Evolutionary conservation across 306 rosid species (phyloP).

Genomic region (Prunus armeniaca): DNA sequence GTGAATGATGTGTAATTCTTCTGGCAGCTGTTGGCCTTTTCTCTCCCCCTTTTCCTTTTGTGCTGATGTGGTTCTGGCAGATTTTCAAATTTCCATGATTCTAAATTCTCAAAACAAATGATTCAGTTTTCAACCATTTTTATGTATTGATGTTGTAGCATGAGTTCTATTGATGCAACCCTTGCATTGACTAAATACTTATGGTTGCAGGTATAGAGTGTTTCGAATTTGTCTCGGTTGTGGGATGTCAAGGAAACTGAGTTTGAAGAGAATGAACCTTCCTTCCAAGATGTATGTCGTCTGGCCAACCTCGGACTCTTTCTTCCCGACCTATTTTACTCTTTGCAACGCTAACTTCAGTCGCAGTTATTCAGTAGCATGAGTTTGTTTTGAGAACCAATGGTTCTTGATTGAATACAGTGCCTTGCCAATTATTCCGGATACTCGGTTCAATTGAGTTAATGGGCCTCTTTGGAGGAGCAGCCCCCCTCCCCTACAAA

Average conservation of each 20-base stretch:
- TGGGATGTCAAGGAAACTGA: neutral
- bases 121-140: neutral
- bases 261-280: neutral
- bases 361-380: neutral
- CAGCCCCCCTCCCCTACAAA: neutral
- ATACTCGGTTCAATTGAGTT: neutral
- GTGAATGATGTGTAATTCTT: neutral
- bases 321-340: too few species aligned
- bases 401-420: neutral
- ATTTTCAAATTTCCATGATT: neutral
- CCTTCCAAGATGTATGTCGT: too few species aligned
- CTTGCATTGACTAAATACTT: neutral
- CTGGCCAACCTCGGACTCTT: too few species aligned
- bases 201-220: neutral
- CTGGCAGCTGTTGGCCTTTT: neutral
- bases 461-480: neutral
- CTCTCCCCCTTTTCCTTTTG: neutral
- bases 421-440: neutral
- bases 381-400: slow-evolving; percentile 1
- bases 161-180: neutral
- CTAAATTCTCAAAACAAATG: neutral
- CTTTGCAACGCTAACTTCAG: neutral
- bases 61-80: neutral
- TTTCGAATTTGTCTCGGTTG: neutral
- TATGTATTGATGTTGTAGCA: neutral